Evolutionary conservation across 176 grass and related monocot species (phyloP).

Genomic region (Panicum miliaceum): DNA sequence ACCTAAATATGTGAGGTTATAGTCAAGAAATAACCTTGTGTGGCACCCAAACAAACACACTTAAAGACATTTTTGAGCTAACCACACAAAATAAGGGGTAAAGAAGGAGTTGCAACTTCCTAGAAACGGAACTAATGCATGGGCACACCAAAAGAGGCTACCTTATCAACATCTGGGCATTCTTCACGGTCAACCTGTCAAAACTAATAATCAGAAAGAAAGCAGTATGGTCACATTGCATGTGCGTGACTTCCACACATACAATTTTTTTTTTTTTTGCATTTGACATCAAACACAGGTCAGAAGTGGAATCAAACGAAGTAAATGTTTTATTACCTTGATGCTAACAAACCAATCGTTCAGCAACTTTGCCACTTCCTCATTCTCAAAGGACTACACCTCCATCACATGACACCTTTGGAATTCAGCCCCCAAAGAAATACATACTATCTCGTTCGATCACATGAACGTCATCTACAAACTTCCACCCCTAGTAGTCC

Average conservation of each 20-base stretch:
- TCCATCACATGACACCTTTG: conserved; percentile 98
- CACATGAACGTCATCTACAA: too few relatives aligned
- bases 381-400: conserved; percentile 93
- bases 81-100: background rate
- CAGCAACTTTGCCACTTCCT: conserved; percentile 83
- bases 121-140: background rate
- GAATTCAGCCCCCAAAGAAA: conserved; percentile 25
- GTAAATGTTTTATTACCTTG: conserved; percentile 55
- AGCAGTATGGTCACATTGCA: conserved; percentile 31
- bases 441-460: too few relatives aligned
- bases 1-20: conserved; percentile 56
- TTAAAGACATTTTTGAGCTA: background rate
- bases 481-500: too few relatives aligned
- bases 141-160: conserved; percentile 23
- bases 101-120: background rate
- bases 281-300: background rate
- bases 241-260: background rate
- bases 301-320: background rate
- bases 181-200: conserved; percentile 97
- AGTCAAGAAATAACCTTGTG: background rate
- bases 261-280: too few relatives aligned
- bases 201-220: conserved; percentile 64
- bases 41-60: background rate
- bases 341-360: conserved; percentile 99
- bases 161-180: conserved; percentile 98